Percentiles rank a stretch among this genome's conserved stretches.
These are phyloP conservation scores for Aegilops speltoides DNA, from an alignment of 176 grass and related monocot genomes.

Conservation along the genomic window DNA sequence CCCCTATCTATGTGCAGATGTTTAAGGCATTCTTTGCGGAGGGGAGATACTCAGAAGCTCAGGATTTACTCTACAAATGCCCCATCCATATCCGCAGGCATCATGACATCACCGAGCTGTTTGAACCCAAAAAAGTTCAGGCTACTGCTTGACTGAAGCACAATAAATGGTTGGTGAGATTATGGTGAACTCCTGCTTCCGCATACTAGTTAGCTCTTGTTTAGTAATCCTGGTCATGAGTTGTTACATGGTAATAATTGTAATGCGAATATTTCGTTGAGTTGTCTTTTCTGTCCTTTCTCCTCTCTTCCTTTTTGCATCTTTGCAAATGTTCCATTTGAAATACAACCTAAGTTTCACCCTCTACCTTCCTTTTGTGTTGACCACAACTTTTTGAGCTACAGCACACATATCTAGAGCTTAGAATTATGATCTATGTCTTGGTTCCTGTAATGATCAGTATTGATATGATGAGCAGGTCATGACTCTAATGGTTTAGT, in stretches of 20 bases:
- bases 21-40: constrained; percentile 78
- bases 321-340: background rate
- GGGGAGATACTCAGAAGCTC: constrained; percentile 75
- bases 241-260: constrained; percentile 7
- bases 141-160: constrained; percentile 32
- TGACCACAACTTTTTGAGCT: background rate
- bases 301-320: background rate
- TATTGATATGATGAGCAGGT: background rate
- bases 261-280: background rate
- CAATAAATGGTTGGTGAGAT: constrained; percentile 18
- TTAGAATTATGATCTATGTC: background rate
- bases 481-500: background rate
- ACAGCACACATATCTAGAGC: background rate
- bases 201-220: background rate
- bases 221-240: background rate
- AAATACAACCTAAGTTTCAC: background rate
- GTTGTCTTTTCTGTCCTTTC: background rate
- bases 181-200: background rate
- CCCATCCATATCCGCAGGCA: constrained; percentile 79
- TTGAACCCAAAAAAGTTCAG: constrained; percentile 55
- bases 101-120: constrained; percentile 50
- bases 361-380: background rate
- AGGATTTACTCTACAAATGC: constrained; percentile 79
- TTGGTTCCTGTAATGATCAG: background rate
- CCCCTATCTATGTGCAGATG: constrained; percentile 52